Evolutionary conservation across 2,329 filamentous ascomycete genomes (phyloP).

Genomic region (Penicillium sp.): DNA sequence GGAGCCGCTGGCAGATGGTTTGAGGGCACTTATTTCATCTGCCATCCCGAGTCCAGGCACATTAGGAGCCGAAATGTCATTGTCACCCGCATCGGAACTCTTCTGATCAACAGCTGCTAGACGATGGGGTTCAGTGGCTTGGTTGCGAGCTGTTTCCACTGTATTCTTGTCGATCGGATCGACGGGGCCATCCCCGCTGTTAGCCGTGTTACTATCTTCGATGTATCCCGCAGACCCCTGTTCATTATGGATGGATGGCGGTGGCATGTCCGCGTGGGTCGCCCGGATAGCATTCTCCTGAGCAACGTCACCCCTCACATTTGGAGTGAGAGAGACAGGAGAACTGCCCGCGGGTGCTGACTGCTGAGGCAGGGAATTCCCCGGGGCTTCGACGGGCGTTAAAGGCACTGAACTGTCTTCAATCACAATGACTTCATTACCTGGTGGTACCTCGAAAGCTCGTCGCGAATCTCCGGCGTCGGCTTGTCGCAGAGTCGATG

Average conservation of each 20-base stretch:
- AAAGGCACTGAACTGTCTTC: not conserved
- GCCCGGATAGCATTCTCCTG: not conserved
- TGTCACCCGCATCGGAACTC: not conserved
- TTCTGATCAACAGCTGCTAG: not conserved
- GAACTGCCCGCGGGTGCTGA: not conserved
- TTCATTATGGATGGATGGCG: not conserved
- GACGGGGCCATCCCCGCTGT: not conserved
- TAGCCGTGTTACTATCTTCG: not conserved
- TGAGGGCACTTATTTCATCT: not conserved
- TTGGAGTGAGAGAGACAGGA: not conserved
- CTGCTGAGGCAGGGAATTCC: not conserved
- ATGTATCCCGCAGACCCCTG: not conserved
- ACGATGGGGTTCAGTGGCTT: not conserved
- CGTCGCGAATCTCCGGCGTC: not conserved
- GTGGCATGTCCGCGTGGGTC: not conserved
- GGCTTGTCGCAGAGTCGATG: not conserved
- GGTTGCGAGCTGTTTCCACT: not conserved
- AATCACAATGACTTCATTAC: slow-evolving; percentile 8
- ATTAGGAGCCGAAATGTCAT: not conserved
- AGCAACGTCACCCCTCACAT: not conserved
- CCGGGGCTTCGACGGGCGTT: not conserved
- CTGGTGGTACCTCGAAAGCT: not conserved
- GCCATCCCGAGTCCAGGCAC: not conserved
- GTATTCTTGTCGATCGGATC: not conserved
- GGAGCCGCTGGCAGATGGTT: not conserved